A percentile compares a stretch with the other conserved stretches of the same genome.
Evolutionary conservation across 768 basidiomycete species (phyloP).

Genomic region (Termitomyces sp.): DNA sequence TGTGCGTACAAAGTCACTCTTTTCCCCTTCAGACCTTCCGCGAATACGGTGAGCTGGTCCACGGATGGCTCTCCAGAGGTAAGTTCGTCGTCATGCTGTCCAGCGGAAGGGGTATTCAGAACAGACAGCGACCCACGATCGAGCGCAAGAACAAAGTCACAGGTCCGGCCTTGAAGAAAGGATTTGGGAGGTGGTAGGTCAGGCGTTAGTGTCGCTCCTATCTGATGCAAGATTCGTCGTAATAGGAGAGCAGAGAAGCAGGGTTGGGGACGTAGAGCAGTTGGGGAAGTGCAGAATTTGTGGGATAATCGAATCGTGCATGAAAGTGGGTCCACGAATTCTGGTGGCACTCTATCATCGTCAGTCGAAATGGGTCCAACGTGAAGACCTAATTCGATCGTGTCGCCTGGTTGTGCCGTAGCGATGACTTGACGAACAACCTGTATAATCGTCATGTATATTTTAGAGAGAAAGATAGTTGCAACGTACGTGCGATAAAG

Average conservation of each 20-base stretch:
- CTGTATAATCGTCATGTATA: constrained; percentile 31
- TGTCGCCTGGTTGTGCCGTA: constrained; percentile 67
- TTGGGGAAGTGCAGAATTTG: constrained; percentile 27
- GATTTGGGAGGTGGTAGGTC: constrained; percentile 37
- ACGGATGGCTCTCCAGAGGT: constrained; percentile 71
- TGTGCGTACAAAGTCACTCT: constrained; percentile 81
- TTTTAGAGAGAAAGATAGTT: constrained; percentile 13
- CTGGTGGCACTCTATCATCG: constrained; percentile 16
- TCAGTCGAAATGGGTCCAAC: constrained; percentile 26
- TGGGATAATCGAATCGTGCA: constrained; percentile 47
- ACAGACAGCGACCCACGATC: constrained; percentile 50
- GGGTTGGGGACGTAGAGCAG: constrained; percentile 35
- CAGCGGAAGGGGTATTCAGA: constrained; percentile 30
- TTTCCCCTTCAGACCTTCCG: constrained; percentile 77
- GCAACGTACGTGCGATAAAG: constrained; percentile 74
- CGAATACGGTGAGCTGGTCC: constrained; percentile 72
- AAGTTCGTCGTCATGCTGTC: constrained; percentile 42
- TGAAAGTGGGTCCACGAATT: constrained; percentile 30
- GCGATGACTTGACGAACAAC: constrained; percentile 78
- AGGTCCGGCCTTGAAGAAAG: constrained; percentile 46
- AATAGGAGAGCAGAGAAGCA: constrained; percentile 46
- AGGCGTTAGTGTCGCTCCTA: constrained; percentile 46
- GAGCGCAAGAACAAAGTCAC: constrained; percentile 61
- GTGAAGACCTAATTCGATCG: constrained; percentile 79
- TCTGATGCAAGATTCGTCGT: constrained; percentile 53